Percentiles rank a stretch among this genome's conserved stretches.
These are phyloP conservation scores for Orbilia quercus DNA, from an alignment of 2,329 filamentous ascomycete genomes.

Conservation along the genomic window DNA sequence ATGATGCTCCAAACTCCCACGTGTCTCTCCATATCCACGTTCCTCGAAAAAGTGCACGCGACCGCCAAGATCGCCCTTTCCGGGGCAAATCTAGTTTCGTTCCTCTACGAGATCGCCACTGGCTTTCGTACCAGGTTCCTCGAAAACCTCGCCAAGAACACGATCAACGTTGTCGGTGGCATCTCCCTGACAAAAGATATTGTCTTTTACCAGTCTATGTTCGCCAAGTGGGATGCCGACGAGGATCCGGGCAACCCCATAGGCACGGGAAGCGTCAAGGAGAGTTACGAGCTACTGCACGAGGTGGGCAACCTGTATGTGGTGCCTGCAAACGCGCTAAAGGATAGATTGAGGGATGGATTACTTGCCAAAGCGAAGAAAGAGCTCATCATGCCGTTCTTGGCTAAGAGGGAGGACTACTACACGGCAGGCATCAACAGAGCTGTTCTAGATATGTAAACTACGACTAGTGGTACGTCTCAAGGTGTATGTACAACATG, in stretches of 20 bases:
- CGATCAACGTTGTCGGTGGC: slow-evolving; percentile 90
- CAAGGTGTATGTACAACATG: no score
- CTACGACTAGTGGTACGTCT: not conserved
- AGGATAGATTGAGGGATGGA: slow-evolving; percentile 66
- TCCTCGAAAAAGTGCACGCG: slow-evolving; percentile 76
- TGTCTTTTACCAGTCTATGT: slow-evolving; percentile 86
- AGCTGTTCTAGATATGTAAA: slow-evolving; percentile 52
- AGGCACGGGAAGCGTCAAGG: slow-evolving; percentile 67
- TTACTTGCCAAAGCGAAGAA: slow-evolving; percentile 60
- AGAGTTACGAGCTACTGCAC: slow-evolving; percentile 82
- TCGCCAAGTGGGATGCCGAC: slow-evolving; percentile 82
- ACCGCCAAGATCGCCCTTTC: slow-evolving; percentile 77
- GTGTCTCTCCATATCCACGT: slow-evolving; percentile 82
- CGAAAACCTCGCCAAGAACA: slow-evolving; percentile 93
- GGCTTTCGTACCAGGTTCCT: slow-evolving; percentile 82
- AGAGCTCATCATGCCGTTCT: slow-evolving; percentile 58
- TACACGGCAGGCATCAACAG: slow-evolving; percentile 59
- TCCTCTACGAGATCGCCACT: slow-evolving; percentile 84
- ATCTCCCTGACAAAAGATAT: slow-evolving; percentile 97
- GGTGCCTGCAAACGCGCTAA: slow-evolving; percentile 70
- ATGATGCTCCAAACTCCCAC: slow-evolving; percentile 87
- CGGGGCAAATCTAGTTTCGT: slow-evolving; percentile 82
- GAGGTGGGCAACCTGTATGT: slow-evolving; percentile 98
- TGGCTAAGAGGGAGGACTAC: slow-evolving; percentile 60
- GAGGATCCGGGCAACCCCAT: slow-evolving; percentile 60